These are phyloP conservation scores for Tolypocladium cylindrosporum DNA, from an alignment of 2,329 filamentous ascomycete genomes.

Conservation along the genomic window DNA sequence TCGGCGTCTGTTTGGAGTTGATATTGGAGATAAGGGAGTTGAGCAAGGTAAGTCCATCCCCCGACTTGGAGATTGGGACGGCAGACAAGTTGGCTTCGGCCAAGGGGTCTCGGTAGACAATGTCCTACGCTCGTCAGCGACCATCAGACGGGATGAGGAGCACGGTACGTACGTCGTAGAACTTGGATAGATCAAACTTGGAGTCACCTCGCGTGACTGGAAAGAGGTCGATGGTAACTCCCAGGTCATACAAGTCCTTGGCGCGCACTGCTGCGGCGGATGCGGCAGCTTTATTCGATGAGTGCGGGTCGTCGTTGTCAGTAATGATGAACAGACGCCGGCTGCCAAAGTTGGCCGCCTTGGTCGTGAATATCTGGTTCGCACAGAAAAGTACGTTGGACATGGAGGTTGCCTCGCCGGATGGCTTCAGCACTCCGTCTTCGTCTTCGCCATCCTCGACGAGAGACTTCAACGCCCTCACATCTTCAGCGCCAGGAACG, in stretches of 20 bases:
- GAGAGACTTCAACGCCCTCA: slow-evolving; percentile 66
- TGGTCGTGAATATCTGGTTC: slow-evolving; percentile 93
- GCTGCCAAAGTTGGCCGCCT: slow-evolving; percentile 87
- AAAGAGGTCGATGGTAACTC: slow-evolving; percentile 86
- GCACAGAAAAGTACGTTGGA: slow-evolving; percentile 87
- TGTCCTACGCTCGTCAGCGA: slow-evolving; percentile 48
- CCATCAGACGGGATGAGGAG: not conserved
- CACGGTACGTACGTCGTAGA: slow-evolving; percentile 65
- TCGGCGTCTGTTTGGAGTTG: slow-evolving; percentile 80
- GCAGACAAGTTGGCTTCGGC: slow-evolving; percentile 50
- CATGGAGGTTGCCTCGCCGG: slow-evolving; percentile 65
- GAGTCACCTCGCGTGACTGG: slow-evolving; percentile 65
- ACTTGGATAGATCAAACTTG: slow-evolving; percentile 72
- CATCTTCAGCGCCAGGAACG: slow-evolving; percentile 75
- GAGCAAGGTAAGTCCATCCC: slow-evolving; percentile 69
- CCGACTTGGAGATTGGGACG: slow-evolving; percentile 54
- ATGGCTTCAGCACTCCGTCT: slow-evolving; percentile 58
- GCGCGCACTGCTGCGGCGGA: slow-evolving; percentile 76
- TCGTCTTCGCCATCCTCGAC: slow-evolving; percentile 70
- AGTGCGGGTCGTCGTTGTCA: slow-evolving; percentile 81
- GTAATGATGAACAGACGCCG: slow-evolving; percentile 92
- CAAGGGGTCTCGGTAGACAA: slow-evolving; percentile 71
- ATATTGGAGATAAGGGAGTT: slow-evolving; percentile 77
- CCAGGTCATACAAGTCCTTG: slow-evolving; percentile 90
- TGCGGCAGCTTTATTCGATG: slow-evolving; percentile 58